These are phyloP conservation scores for Backusella circina DNA, from an alignment of 192 early-diverging fungal species.

Conservation along the genomic window DNA sequence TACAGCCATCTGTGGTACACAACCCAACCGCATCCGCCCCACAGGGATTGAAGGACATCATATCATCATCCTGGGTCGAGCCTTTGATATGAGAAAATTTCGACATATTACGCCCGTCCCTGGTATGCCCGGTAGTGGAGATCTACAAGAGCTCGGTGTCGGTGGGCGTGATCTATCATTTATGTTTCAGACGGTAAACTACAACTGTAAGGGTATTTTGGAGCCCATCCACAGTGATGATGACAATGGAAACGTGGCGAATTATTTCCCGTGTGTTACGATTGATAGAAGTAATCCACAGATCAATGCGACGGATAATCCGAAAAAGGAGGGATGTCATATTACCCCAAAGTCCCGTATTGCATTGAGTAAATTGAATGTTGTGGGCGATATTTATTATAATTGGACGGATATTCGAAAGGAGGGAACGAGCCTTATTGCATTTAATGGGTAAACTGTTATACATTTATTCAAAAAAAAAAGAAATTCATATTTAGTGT, in stretches of 20 bases:
- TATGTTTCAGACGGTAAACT: slow-evolving; percentile 75
- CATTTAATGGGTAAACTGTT: slow-evolving; percentile 63
- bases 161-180: slow-evolving; percentile 73
- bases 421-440: slow-evolving; percentile 51
- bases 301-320: slow-evolving; percentile 50
- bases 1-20: slow-evolving; percentile 56
- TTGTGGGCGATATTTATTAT: slow-evolving; percentile 62
- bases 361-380: slow-evolving; percentile 42
- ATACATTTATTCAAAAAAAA: too few species aligned
- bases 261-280: slow-evolving; percentile 70
- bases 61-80: slow-evolving; percentile 60
- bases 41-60: slow-evolving; percentile 49
- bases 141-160: slow-evolving; percentile 55
- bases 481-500: neutral
- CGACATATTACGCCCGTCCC: slow-evolving; percentile 39
- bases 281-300: slow-evolving; percentile 38
- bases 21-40: slow-evolving; percentile 43
- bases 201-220: slow-evolving; percentile 60
- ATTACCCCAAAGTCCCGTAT: slow-evolving; percentile 37
- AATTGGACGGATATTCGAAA: slow-evolving; percentile 63
- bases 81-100: slow-evolving; percentile 58
- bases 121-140: slow-evolving; percentile 40
- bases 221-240: slow-evolving; percentile 31
- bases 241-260: slow-evolving; percentile 36
- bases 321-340: slow-evolving; percentile 60